These are phyloP conservation scores for Teunomyces tritomae DNA, from an alignment of 805 yeast species.

Conservation along the genomic window DNA sequence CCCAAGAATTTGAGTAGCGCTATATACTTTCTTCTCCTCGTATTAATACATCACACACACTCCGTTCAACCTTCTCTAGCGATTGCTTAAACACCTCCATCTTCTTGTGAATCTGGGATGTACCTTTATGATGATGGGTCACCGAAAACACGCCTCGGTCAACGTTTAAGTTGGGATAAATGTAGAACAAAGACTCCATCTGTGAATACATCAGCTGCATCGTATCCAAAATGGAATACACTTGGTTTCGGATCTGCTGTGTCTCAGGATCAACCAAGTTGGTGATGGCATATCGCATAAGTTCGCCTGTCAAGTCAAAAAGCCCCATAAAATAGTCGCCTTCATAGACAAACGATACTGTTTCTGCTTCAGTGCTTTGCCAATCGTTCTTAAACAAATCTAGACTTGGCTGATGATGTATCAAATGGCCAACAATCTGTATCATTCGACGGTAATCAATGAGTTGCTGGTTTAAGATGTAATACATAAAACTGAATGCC, in stretches of 20 bases:
- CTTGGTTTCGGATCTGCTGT: not conserved
- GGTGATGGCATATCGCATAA: slow-evolving; percentile 38
- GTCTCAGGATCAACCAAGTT: slow-evolving; percentile 14
- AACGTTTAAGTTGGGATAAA: slow-evolving; percentile 17
- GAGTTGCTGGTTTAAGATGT: slow-evolving; percentile 10
- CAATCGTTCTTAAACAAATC: not conserved
- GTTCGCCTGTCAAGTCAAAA: slow-evolving; percentile 42
- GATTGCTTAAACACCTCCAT: slow-evolving; percentile 21
- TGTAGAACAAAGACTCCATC: slow-evolving; percentile 10
- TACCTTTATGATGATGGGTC: slow-evolving; percentile 9
- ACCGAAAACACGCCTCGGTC: slow-evolving; percentile 16
- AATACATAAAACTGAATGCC: slow-evolving; percentile 23
- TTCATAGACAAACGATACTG: slow-evolving; percentile 10
- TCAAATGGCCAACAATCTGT: not conserved
- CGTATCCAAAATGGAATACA: slow-evolving; percentile 8
- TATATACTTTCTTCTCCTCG: slow-evolving; percentile 16
- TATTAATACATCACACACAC: slow-evolving; percentile 19
- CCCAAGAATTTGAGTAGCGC: slow-evolving; percentile 43
- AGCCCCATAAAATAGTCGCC: slow-evolving; percentile 39
- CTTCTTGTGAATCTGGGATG: slow-evolving; percentile 16
- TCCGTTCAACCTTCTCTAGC: slow-evolving; percentile 20
- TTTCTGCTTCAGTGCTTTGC: not conserved
- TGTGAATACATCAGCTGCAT: slow-evolving; percentile 15
- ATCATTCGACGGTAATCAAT: slow-evolving; percentile 13
- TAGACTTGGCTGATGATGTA: not conserved